These are phyloP conservation scores for Takakia lepidozioides DNA, from an alignment of 225 moss, liverwort and hornwort species.

Conservation along the genomic window DNA sequence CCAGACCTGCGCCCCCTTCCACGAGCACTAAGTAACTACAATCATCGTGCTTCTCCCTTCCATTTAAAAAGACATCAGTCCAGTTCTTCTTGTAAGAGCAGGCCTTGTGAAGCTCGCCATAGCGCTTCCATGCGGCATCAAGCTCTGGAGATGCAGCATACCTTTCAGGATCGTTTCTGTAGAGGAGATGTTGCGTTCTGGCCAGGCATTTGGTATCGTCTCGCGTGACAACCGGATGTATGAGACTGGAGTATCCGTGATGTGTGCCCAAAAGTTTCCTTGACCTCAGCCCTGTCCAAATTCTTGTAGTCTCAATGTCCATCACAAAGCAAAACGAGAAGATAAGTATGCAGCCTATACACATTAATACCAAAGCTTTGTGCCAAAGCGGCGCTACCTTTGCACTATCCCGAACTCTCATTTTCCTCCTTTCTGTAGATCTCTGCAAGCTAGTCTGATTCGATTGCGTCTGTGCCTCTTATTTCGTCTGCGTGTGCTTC, in stretches of 20 bases:
- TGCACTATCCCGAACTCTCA: too few relatives aligned
- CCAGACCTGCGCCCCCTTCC: slow-evolving; percentile 27
- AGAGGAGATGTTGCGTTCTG: slow-evolving; percentile 44
- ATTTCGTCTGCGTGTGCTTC: too few relatives aligned
- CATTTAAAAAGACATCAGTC: slow-evolving; percentile 34
- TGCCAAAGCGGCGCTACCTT: slow-evolving; percentile 15
- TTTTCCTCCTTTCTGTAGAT: too few relatives aligned
- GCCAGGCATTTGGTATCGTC: slow-evolving; percentile 33
- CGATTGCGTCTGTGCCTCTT: too few relatives aligned
- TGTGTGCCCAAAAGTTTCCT: too few relatives aligned
- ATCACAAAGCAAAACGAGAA: slow-evolving; percentile 15
- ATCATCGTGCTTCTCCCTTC: slow-evolving; percentile 14
- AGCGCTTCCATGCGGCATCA: slow-evolving; percentile 34
- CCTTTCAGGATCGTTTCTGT: slow-evolving; percentile 21
- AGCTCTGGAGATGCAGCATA: slow-evolving; percentile 28
- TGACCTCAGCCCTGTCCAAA: slow-evolving; percentile 9
- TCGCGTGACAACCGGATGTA: not conserved
- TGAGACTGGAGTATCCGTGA: slow-evolving; percentile 1
- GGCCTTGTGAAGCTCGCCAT: slow-evolving; percentile 34
- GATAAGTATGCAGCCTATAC: slow-evolving; percentile 16
- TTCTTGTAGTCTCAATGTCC: slow-evolving; percentile 16
- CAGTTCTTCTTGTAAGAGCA: slow-evolving; percentile 44
- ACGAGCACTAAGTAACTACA: slow-evolving; percentile 41
- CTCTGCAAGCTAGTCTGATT: too few relatives aligned
- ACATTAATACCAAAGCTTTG: slow-evolving; percentile 14